Base-by-base conservation (phyloP, 805 yeast species). In the Starmerella khaoyaiensis region DNA sequence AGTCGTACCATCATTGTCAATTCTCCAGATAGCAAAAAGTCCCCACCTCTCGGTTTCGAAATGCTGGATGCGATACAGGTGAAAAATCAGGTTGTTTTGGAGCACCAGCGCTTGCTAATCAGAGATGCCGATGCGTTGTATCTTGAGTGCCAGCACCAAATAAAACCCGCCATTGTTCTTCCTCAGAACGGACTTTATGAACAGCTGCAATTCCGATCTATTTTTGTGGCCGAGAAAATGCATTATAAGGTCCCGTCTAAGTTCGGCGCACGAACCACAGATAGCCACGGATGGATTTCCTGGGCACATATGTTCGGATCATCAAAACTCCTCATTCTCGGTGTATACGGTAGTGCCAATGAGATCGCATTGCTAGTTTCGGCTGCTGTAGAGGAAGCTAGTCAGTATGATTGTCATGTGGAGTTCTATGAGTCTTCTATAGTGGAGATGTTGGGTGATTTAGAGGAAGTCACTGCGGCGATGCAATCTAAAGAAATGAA, bases 251-350 rank as follows among this genome's bases (percentile, higher is more conserved):
- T 14, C 12, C 46, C 46, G 4, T 27, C 22, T 18, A 15, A 15
- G 22, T 45, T 39, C 28, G 37, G 35, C 9, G 48, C 48, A n/a
- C 44, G 48, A 17, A 37, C 42, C 11, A 10, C 22, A 5, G 41
- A 44, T 25, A 42, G 45, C 25, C 44, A 44, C 26, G 45, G 47
- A 24, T 44, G 47, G 47, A 30, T 38, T 3, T 26, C 45, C 18
- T 44, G 47, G 47, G 36, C 47, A 7, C 41, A 44, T 27, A 28
- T 40, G 34, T 28, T 43, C n/a, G 31, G 10, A 16, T 28, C 25
- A 16, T 16, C 30, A 5, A 39, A 27, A 25, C 27, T 40, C 22
- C 24, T 40, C 11, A 21, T 44, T 3, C 36, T 44, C 4, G 47
- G 47, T 5, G 20, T 38, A 19, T 44, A 28, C 33, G 47, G 47